phyloP scores from a whole-genome alignment of 2,329 filamentous ascomycete genomes.

The Mycosphaerella arachidis region DNA sequence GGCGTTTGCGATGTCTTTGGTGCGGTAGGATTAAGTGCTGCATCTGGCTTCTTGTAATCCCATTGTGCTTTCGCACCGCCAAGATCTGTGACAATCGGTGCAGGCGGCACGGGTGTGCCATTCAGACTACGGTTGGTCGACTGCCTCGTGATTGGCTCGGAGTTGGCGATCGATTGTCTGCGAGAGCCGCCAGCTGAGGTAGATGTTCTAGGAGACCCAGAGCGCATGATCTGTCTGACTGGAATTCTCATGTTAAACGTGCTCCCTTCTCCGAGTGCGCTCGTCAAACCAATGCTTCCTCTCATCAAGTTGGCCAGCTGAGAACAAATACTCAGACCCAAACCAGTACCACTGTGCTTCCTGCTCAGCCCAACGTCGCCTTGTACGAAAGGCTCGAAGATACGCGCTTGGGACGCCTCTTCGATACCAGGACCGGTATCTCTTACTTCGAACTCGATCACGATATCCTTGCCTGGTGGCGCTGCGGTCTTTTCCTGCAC shows the following conservation, averaged over 20 bases:
- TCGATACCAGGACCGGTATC: constrained; percentile 86
- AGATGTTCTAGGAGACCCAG: not conserved
- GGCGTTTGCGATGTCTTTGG: constrained; percentile 7
- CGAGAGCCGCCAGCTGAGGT: constrained; percentile 2
- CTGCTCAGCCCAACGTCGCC: constrained; percentile 85
- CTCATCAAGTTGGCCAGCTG: constrained; percentile 82
- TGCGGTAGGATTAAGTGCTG: not conserved
- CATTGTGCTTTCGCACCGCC: not conserved
- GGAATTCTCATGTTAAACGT: constrained; percentile 81
- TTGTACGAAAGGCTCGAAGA: constrained; percentile 93
- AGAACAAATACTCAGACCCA: constrained; percentile 83
- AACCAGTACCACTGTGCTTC: constrained; percentile 82
- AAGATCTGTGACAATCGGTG: not conserved
- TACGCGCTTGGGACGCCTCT: constrained; percentile 68
- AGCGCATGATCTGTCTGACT: constrained; percentile 60
- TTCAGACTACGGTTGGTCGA: not conserved
- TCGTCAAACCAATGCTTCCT: constrained; percentile 67
- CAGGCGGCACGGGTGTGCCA: not conserved
- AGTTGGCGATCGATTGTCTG: constrained; percentile 3
- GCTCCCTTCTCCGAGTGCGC: constrained; percentile 68
- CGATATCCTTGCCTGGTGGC: constrained; percentile 59
- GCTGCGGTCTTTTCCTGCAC: constrained; percentile 16
- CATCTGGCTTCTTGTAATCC: not conserved
- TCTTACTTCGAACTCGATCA: constrained; percentile 83
- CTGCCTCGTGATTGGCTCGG: not conserved